Conservation (phyloP, 1,284 basidiomycete genomes). For the Ustilago curta region DNA sequence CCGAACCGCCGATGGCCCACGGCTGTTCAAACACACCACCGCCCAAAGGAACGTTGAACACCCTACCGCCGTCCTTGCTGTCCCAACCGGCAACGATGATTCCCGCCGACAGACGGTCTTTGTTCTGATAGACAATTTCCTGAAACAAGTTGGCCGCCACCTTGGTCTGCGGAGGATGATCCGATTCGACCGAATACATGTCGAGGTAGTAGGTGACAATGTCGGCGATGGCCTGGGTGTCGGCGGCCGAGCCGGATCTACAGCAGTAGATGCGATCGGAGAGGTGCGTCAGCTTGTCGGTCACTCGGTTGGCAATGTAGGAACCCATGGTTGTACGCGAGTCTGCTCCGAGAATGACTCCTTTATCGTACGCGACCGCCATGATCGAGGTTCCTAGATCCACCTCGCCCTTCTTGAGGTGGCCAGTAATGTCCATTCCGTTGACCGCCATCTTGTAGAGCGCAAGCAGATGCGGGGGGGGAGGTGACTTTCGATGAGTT, state of each 20-base stretch:
- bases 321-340: constrained; percentile 95
- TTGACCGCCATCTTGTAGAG: constrained; percentile 41
- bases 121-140: constrained; percentile 92
- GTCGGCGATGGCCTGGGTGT: constrained; percentile 95
- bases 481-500: not conserved
- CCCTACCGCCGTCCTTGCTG: constrained; percentile 87
- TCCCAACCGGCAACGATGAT: constrained; percentile 99
- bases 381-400: constrained; percentile 87
- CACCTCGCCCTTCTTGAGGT: constrained; percentile 68
- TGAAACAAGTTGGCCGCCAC: constrained; percentile 88
- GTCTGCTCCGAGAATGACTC: constrained; percentile 96
- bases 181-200: constrained; percentile 81
- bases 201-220: constrained; percentile 88
- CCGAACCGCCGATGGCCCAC: constrained; percentile 74
- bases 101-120: constrained; percentile 83
- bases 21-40: constrained; percentile 67
- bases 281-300: constrained; percentile 96
- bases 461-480: not conserved
- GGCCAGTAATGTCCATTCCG: constrained; percentile 52
- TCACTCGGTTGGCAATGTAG: constrained; percentile 98
- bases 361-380: constrained; percentile 95
- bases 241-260: constrained; percentile 95
- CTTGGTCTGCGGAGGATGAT: constrained; percentile 82
- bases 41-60: constrained; percentile 80
- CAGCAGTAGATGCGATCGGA: constrained; percentile 99